Evolutionary conservation across 257 asterid genomes (phyloP).

Genomic region (Penstemon barbatus): DNA sequence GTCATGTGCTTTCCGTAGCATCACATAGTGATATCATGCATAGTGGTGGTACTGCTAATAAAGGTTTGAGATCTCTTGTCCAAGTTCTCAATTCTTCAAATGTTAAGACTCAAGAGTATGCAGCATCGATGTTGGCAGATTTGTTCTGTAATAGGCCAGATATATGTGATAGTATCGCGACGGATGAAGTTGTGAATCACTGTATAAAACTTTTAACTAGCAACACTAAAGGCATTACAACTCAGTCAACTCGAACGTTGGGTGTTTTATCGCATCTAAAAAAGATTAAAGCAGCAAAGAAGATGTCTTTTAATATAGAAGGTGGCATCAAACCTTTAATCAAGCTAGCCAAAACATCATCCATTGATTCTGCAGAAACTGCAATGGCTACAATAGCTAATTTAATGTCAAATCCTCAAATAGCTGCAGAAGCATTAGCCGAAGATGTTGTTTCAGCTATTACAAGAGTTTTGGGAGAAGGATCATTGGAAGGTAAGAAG

Average conservation of each 20-base stretch:
- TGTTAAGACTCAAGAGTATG: constrained; percentile 66
- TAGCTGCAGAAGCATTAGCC: constrained; percentile 78
- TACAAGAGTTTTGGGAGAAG: constrained; percentile 69
- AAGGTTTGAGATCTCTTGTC: constrained; percentile 73
- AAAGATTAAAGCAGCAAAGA: constrained; percentile 40
- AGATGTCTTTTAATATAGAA: constrained; percentile 62
- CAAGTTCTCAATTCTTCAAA: constrained; percentile 73
- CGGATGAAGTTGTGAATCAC: constrained; percentile 66
- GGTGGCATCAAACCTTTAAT: constrained; percentile 69
- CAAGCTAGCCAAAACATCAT: constrained; percentile 67
- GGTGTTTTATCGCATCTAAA: constrained; percentile 68
- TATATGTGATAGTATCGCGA: constrained; percentile 64
- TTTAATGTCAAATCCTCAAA: constrained; percentile 60
- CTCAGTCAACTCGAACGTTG: constrained; percentile 76
- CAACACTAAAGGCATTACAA: constrained; percentile 60
- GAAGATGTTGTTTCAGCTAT: constrained; percentile 84
- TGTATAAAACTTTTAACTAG: constrained; percentile 67
- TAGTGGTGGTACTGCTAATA: constrained; percentile 59
- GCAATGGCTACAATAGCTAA: constrained; percentile 82
- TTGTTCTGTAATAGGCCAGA: constrained; percentile 62
- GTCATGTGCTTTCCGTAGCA: constrained; percentile 79
- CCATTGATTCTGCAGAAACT: constrained; percentile 75
- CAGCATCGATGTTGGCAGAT: constrained; percentile 75
- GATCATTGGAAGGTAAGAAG: constrained; percentile 70
- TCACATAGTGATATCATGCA: constrained; percentile 61